phyloP scores from a whole-genome alignment of 176 grass and related monocot genomes.

The Aegilops speltoides region DNA sequence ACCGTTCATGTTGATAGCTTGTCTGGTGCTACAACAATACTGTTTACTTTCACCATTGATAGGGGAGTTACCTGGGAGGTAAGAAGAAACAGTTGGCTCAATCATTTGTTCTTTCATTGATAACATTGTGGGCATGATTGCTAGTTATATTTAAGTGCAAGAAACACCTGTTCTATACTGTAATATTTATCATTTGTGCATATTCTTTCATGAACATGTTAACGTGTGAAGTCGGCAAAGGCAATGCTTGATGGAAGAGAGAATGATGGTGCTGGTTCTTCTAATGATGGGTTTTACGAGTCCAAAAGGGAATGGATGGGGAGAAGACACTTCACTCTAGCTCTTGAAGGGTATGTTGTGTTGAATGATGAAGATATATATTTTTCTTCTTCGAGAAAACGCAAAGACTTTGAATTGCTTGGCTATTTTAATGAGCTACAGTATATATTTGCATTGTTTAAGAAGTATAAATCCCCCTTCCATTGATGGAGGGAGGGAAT shows the following conservation, averaged over 20 bases:
- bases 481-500: not conserved
- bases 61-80: conserved; percentile 96
- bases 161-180: not conserved
- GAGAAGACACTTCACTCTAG: conserved; percentile 77
- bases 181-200: not conserved
- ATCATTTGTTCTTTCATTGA: conserved; percentile 25
- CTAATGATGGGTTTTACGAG: conserved; percentile 89
- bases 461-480: conserved; percentile 3
- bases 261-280: conserved; percentile 50
- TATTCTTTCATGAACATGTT: conserved; percentile 39
- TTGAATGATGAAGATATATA: conserved; percentile 11
- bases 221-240: conserved; percentile 59
- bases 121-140: conserved; percentile 9
- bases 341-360: conserved; percentile 74
- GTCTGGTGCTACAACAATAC: conserved; percentile 79
- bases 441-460: not conserved
- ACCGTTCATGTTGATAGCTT: conserved; percentile 86
- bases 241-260: conserved; percentile 67
- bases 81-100: conserved; percentile 13
- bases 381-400: no score
- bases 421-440: not conserved
- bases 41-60: conserved; percentile 88
- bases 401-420: not conserved
- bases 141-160: conserved; percentile 12
- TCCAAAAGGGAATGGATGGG: conserved; percentile 99